Evolutionary conservation across 768 basidiomycete genomes (phyloP), one percentile per base, ranked within the genome.

Genomic region (Amanita pallidorosea): DNA sequence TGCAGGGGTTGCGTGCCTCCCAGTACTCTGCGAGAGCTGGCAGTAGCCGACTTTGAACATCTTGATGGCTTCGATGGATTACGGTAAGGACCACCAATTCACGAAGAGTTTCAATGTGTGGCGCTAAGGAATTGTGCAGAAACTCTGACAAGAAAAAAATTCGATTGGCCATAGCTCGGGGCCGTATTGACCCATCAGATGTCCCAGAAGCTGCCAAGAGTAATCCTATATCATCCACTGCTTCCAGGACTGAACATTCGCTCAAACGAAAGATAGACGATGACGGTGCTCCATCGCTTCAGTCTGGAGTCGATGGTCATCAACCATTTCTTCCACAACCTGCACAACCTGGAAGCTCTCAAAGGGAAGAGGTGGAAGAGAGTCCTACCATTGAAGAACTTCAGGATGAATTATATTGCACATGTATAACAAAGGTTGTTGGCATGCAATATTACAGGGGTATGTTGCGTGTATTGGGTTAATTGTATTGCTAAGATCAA

Each of bases 361-460:
- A 60, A 38, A 37, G 53, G 9, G 65, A 67, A 5, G 73, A 75
- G 17, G 76, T 75, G 29, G 67, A 69, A 1, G 75, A 79, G 34
- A 67, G 72, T 40, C 53, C 57, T 3, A 51, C 55, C 0, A 77
- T 74, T 47, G 69, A 76, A 37, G 82, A 85, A 34, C 53, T 55
- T 5, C 61, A 54, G 15, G 88, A 91, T 53, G 88, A 92, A 63
- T 62, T 88, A 18, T 88, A 85, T 60, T 75, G 80, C 38, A 70
- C 66, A 12, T 46, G 81, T 59, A 62, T 63, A 3, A 75, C 83
- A 0, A 81, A 75, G 43, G 77, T 90, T 8, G 91, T 93, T 0
- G 91, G 91, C 0, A 70, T 93, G 12, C 88, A 89, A 60, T 90
- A 93, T 59, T 93, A 93, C 60, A 70, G 70, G 60, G 85, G 85